A percentile compares a stretch with the other conserved stretches of the same genome.
These are phyloP conservation scores for Diplocarpon rosae DNA, from an alignment of 2,329 filamentous ascomycete species.

Conservation along the genomic window DNA sequence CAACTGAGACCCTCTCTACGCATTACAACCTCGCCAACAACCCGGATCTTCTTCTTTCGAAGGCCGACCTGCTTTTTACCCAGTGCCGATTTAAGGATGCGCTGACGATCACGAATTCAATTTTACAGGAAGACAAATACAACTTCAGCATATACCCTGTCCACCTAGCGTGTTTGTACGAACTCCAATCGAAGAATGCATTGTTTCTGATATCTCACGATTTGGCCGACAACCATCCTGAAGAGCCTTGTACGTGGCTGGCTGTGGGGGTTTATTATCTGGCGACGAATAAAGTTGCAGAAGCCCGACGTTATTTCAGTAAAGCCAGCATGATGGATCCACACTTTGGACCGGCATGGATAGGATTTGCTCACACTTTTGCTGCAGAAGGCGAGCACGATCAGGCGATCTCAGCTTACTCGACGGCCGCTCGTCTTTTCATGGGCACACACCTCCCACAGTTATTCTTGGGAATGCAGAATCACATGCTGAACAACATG, in stretches of 20 bases:
- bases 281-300: constrained; percentile 75
- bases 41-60: constrained; percentile 79
- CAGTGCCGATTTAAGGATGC: constrained; percentile 90
- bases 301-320: constrained; percentile 90
- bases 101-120: constrained; percentile 68
- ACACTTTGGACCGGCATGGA: constrained; percentile 96
- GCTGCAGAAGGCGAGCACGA: constrained; percentile 96
- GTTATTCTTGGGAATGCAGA: constrained; percentile 96
- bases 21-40: constrained; percentile 85
- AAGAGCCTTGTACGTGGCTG: constrained; percentile 85
- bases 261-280: constrained; percentile 95
- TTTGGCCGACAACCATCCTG: constrained; percentile 79
- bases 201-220: constrained; percentile 90
- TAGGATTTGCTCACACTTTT: constrained; percentile 97
- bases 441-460: constrained; percentile 95
- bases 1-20: constrained; percentile 82
- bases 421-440: constrained; percentile 85
- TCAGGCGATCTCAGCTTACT: constrained; percentile 95
- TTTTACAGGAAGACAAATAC: constrained; percentile 75
- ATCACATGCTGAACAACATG: constrained; percentile 92
- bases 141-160: constrained; percentile 84
- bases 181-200: constrained; percentile 75
- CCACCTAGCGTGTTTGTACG: constrained; percentile 82
- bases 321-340: constrained; percentile 97
- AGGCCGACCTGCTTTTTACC: constrained; percentile 85